These are phyloP conservation scores for Fusarium tricinctum DNA, from an alignment of 2,329 filamentous ascomycete genomes.

Conservation along the genomic window DNA sequence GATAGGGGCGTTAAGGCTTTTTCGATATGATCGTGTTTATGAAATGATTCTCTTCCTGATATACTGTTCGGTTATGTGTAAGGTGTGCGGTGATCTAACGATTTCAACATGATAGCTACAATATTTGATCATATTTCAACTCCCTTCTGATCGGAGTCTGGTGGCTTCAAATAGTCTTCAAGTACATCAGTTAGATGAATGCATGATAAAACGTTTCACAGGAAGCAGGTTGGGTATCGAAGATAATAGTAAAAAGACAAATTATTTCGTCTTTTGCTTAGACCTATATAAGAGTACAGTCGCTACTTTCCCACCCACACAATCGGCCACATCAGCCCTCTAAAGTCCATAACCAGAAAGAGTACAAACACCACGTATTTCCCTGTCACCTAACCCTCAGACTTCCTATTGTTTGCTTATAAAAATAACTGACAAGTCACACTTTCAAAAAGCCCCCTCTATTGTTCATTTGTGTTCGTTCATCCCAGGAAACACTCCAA, in stretches of 20 bases:
- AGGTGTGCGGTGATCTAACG: not conserved
- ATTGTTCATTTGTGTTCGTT: slow-evolving; percentile 18
- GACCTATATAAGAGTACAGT: slow-evolving; percentile 21
- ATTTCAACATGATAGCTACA: not conserved
- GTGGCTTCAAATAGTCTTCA: not conserved
- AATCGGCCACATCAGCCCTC: slow-evolving; percentile 9
- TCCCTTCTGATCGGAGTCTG: not conserved
- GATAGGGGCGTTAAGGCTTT: slow-evolving; percentile 22
- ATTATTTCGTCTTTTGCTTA: slow-evolving; percentile 14
- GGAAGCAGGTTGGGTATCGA: not conserved
- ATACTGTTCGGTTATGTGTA: not conserved
- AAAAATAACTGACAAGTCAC: slow-evolving; percentile 5
- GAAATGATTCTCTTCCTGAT: slow-evolving; percentile 17
- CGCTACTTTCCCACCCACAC: slow-evolving; percentile 11
- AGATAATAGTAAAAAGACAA: not conserved
- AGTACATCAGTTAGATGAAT: not conserved
- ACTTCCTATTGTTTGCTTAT: slow-evolving; percentile 7
- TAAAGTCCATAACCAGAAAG: slow-evolving; percentile 21
- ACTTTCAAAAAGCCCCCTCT: slow-evolving; percentile 5
- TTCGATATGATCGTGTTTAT: slow-evolving; percentile 24
- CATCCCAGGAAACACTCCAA: slow-evolving; percentile 17
- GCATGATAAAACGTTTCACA: not conserved
- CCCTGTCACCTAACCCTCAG: not conserved
- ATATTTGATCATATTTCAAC: not conserved
- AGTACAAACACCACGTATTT: slow-evolving; percentile 21